Evolutionary conservation across 768 basidiomycete genomes (phyloP).

Genomic region (Pleurotus ostreatus): DNA sequence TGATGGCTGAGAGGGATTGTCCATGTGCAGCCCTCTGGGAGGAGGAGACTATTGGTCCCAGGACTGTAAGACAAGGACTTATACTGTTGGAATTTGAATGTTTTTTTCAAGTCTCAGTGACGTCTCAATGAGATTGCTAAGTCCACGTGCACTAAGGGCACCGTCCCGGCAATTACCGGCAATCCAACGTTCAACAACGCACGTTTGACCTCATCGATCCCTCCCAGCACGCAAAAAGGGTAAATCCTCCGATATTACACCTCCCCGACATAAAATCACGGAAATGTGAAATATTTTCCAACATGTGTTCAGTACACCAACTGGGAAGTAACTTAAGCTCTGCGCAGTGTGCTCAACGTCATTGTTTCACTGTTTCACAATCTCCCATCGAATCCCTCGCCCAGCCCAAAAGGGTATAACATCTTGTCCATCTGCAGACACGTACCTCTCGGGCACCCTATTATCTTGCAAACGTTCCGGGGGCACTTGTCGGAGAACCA

Average conservation of each 20-base stretch:
- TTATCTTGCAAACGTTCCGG: constrained; percentile 22
- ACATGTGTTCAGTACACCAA: neutral
- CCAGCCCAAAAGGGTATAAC: constrained; percentile 90
- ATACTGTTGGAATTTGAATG: neutral
- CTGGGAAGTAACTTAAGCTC: neutral
- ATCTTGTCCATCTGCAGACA: constrained; percentile 28
- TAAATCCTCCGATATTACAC: neutral
- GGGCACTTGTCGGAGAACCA: constrained; percentile 40
- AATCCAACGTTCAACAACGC: constrained; percentile 8
- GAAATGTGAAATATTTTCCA: neutral
- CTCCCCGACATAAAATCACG: neutral
- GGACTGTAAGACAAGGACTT: constrained; percentile 7
- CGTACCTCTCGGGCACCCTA: constrained; percentile 46
- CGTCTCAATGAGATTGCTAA: constrained; percentile 6
- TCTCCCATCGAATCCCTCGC: constrained; percentile 72
- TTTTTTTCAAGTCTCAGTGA: neutral
- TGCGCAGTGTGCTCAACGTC: no score
- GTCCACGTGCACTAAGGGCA: constrained; percentile 3
- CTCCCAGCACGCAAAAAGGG: neutral
- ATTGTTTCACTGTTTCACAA: constrained; percentile 19
- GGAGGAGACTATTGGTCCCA: constrained; percentile 2
- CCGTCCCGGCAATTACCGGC: constrained; percentile 6
- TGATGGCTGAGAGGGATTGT: neutral
- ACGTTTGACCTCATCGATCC: constrained; percentile 9
- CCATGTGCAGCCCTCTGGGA: constrained; percentile 5